phyloP scores from a whole-genome alignment of 345 rosid genomes.

The Ceriops decandra region DNA sequence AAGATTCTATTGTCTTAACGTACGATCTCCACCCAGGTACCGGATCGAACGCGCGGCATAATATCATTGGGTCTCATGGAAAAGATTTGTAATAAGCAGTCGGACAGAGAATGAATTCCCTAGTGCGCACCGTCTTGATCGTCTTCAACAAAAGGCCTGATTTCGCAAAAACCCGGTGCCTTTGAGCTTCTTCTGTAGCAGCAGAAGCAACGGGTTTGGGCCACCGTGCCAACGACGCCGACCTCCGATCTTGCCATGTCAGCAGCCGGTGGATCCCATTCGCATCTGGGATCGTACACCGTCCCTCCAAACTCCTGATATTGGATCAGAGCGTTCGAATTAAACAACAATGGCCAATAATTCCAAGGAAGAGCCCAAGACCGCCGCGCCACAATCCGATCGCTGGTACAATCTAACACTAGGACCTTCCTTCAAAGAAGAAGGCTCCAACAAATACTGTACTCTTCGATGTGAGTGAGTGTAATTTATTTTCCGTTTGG shows the following conservation, averaged over 20 bases:
- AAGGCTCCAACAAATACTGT: constrained; percentile 51
- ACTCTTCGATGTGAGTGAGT: constrained; percentile 62
- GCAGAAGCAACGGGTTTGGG: too few species aligned
- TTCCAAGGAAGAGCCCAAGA: constrained; percentile 54
- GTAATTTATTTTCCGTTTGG: not conserved
- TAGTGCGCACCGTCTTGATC: not conserved
- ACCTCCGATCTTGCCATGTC: constrained; percentile 10
- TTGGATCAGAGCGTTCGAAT: not conserved
- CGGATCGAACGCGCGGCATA: not conserved
- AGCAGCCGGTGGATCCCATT: not conserved
- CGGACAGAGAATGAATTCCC: not conserved
- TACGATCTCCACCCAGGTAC: too few species aligned
- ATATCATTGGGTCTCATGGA: not conserved
- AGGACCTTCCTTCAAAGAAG: constrained; percentile 60
- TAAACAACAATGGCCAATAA: constrained; percentile 48
- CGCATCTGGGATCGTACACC: too few species aligned
- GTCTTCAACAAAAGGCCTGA: not conserved
- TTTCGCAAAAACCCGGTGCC: not conserved
- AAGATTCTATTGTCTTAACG: too few species aligned
- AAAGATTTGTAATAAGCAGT: not conserved
- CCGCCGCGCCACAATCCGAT: constrained; percentile 70
- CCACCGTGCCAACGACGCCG: not conserved
- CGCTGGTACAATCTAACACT: constrained; percentile 78
- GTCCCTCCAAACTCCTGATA: not conserved
- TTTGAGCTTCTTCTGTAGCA: not conserved